Base-by-base conservation (phyloP, 768 basidiomycete genomes). In the Lactarius hengduanensis region DNA sequence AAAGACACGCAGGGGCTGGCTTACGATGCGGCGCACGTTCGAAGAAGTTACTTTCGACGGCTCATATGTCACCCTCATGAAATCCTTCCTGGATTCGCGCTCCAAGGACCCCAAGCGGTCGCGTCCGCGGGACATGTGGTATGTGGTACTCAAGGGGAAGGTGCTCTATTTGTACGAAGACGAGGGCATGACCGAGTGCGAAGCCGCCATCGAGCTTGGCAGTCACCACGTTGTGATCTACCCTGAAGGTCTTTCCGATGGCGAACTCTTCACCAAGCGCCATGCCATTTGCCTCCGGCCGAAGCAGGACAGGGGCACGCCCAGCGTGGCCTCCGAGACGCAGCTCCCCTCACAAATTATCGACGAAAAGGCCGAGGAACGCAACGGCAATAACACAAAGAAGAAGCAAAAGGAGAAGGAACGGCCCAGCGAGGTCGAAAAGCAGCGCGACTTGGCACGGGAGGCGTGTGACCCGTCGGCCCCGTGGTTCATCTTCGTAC, bases 401-500 rank as follows among this genome's bases (percentile, higher is more conserved):
- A 78, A 76, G 76, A 77, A 69, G 78, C 77, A 74, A 78, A 83
- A 64, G 77, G 75, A 76, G 70, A 50, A 50, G 22, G 47, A 50
- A 71, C 74, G 75, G 71, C 74, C 73, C 55, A 54, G 56, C 50
- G 77, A 78, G 61, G 64, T 71, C 55, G 76, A 78, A 69, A 73
- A 66, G 68, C 47, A 56, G 63, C 71, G 66, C 55, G 78, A 79
- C 30, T 64, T 75, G 36, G 82, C 80, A 45, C 76, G 79, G 66
- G 83, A 86, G 74, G 81, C 83, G 1, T 69, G 81, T 60, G 78
- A 86, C 69, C 71, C 78, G 10, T 77, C 82, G 6, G 84, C 85
- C 2, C 90, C 94, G 2, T 98, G 95, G 94, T 99, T 90, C 80
- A 86, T 99, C 72, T 98, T 98, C 77, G 87, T 94, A 22, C 88